Percentiles rank a stretch among this genome's conserved stretches.
phyloP scores from a whole-genome alignment of 73 alveolate species.

The Stentor roeselii region DNA sequence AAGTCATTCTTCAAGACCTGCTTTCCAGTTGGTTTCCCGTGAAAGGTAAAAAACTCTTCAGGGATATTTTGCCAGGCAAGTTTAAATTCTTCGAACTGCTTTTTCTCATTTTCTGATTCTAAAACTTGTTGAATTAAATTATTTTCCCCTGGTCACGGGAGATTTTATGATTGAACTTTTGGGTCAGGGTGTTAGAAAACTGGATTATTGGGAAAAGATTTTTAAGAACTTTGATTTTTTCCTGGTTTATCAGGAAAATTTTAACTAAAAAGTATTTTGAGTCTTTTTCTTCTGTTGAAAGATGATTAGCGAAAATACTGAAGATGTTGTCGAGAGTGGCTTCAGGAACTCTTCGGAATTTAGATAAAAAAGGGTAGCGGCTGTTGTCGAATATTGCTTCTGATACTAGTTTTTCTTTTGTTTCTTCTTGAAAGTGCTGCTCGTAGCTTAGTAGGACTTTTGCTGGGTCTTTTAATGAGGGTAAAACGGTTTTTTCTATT shows the following conservation, averaged over 20 bases:
- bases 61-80: not conserved
- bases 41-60: not conserved
- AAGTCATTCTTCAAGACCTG: too few species aligned
- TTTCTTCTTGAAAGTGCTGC: too few species aligned
- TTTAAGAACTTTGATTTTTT: slow-evolving; percentile 3
- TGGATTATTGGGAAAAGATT: slow-evolving; percentile 20
- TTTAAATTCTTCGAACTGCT: not conserved
- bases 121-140: not conserved
- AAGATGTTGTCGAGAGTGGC: not conserved
- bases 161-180: not conserved
- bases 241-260: slow-evolving; percentile 3
- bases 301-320: not conserved
- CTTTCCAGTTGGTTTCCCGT: not conserved
- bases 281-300: not conserved
- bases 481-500: not conserved
- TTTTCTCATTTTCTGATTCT: not conserved
- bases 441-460: too few species aligned
- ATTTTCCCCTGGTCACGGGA: slow-evolving; percentile 28
- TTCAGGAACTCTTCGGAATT: not conserved
- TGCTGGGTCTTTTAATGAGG: not conserved
- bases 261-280: not conserved
- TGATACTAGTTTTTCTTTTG: not conserved
- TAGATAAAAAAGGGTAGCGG: not conserved
- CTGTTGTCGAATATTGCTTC: not conserved
- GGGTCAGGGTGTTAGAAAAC: not conserved